Percentiles rank a stretch among this genome's conserved stretches.
These are phyloP conservation scores for Daldinia sp. DNA, from an alignment of 2,329 filamentous ascomycete species.

Conservation along the genomic window DNA sequence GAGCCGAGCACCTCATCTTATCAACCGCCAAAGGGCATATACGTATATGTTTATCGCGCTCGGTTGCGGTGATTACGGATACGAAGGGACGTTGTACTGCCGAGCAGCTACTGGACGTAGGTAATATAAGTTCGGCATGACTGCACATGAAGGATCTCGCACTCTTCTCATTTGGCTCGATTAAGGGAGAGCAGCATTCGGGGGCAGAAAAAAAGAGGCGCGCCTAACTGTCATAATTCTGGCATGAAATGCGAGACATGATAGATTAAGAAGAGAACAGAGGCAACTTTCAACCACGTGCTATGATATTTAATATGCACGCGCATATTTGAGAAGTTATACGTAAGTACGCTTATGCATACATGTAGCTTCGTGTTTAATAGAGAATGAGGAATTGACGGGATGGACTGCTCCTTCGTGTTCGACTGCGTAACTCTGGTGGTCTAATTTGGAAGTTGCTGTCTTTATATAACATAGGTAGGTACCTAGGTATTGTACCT, in stretches of 20 bases:
- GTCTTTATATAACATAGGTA: no score
- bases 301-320: background rate
- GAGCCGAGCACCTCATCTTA: background rate
- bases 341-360: background rate
- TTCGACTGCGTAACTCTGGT: no score
- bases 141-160: background rate
- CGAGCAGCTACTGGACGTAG: background rate
- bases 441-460: no score
- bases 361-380: background rate
- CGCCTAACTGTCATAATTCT: background rate
- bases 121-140: conserved; percentile 14
- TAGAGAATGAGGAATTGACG: no score
- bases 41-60: background rate
- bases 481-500: no score
- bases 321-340: background rate
- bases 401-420: no score
- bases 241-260: background rate
- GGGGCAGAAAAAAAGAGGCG: background rate
- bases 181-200: background rate
- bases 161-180: background rate
- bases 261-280: background rate
- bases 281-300: background rate
- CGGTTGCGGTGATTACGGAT: conserved; percentile 2
- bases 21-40: background rate
- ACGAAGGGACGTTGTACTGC: conserved; percentile 3